Evolutionary conservation across 2,329 filamentous ascomycete species (phyloP).

Genomic region (Trichoderma endophyticum): DNA sequence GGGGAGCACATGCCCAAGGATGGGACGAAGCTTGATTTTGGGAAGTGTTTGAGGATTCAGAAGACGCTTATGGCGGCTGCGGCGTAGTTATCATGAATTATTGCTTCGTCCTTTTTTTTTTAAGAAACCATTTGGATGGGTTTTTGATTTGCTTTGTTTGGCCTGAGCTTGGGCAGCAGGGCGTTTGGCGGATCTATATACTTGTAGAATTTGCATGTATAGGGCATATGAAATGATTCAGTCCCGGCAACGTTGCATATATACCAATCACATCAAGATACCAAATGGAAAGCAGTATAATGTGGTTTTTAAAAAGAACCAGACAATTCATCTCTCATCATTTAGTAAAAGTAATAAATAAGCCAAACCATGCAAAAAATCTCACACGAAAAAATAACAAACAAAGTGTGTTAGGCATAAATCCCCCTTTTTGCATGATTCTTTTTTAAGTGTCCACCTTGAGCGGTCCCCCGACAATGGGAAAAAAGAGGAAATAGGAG

Average conservation of each 20-base stretch:
- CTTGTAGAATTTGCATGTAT: not conserved
- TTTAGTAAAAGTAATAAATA: constrained; percentile 17
- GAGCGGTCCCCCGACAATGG: not conserved
- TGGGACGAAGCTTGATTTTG: constrained; percentile 50
- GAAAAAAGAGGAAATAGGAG: not conserved
- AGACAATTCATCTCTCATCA: constrained; percentile 20
- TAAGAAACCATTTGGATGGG: not conserved
- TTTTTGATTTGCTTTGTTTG: not conserved
- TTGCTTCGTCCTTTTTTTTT: not conserved
- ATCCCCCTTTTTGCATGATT: not conserved
- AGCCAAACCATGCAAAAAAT: constrained; percentile 17
- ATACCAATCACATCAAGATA: not conserved
- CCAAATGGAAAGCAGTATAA: not conserved
- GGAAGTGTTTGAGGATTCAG: constrained; percentile 44
- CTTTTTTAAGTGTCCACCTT: not conserved
- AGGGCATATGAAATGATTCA: not conserved
- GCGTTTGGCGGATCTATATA: not conserved
- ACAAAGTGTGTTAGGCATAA: not conserved
- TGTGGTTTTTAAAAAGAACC: not conserved
- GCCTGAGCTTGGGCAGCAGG: not conserved
- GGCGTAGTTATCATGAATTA: not conserved
- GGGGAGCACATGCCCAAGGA: constrained; percentile 68
- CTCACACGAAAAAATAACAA: not conserved
- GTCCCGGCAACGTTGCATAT: too few relatives aligned
- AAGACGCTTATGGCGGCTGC: constrained; percentile 35